Evolutionary conservation across 2,329 filamentous ascomycete genomes (phyloP).

Genomic region (Pestalotiopsis sp.): DNA sequence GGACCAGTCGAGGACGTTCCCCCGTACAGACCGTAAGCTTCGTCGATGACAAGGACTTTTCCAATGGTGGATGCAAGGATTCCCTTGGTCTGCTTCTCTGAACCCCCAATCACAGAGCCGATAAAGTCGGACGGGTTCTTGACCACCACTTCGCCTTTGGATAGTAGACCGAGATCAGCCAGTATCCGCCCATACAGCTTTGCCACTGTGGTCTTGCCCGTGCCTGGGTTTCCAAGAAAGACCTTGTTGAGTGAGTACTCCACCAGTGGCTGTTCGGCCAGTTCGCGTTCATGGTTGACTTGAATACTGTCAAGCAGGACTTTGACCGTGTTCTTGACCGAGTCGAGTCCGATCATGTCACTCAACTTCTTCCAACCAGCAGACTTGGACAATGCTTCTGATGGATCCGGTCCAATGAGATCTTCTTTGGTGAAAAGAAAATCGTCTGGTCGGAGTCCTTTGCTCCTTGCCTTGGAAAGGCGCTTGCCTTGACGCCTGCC

Average conservation of each 20-base stretch:
- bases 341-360: slow-evolving; percentile 28
- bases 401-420: slow-evolving; percentile 59
- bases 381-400: slow-evolving; percentile 16
- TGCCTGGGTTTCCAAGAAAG: slow-evolving; percentile 31
- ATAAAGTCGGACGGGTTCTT: slow-evolving; percentile 79
- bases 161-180: slow-evolving; percentile 39
- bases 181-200: slow-evolving; percentile 32
- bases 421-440: slow-evolving; percentile 66
- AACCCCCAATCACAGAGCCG: slow-evolving; percentile 63
- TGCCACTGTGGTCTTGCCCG: slow-evolving; percentile 33
- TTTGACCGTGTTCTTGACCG: slow-evolving; percentile 36
- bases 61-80: slow-evolving; percentile 69
- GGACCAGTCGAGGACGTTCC: slow-evolving; percentile 29
- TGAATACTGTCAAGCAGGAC: slow-evolving; percentile 39
- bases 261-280: slow-evolving; percentile 25
- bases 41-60: slow-evolving; percentile 80
- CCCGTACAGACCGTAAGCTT: slow-evolving; percentile 70
- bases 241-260: slow-evolving; percentile 30
- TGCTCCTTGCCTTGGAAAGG: slow-evolving; percentile 48
- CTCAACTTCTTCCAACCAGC: slow-evolving; percentile 32
- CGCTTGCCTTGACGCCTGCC: slow-evolving; percentile 60
- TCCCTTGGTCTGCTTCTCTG: slow-evolving; percentile 71
- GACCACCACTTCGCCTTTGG: slow-evolving; percentile 53
- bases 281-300: slow-evolving; percentile 28
- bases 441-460: slow-evolving; percentile 51